Evolutionary conservation across 169 alveolate genomes (phyloP), one percentile per base, ranked within the genome.

Genomic region (Cryptosporidium viatorum): DNA sequence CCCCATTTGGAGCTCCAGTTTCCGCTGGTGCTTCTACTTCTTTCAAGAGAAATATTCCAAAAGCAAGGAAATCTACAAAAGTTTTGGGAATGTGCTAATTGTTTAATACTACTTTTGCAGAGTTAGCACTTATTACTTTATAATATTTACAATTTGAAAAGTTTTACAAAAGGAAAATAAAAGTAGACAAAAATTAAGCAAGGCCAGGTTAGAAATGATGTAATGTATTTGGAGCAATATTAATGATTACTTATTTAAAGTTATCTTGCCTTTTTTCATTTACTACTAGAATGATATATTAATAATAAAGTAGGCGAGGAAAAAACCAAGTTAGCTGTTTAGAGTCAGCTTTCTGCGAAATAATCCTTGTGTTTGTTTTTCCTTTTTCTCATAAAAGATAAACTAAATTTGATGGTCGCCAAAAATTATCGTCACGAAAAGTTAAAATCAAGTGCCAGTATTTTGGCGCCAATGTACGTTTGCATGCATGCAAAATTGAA

Each of bases 21-120:
- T 80, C 89, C 35, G 89, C 89, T 9, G 89, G 89, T 62, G 89
- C 89, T 9, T 80, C 89, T 62, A 80, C 89, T 29, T 59, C 89
- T n/a, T 80, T 80, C 68, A 80, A 80, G 59, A 37, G 89, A 21
- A 80, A 80, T 33, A 80, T 80, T 48, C 75, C 89, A 29, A 80
- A 80, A 23, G 48, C 89, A 21, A 80, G 74, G 37, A 80, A 80
- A 48, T 65, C 89, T 9, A 18, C 89, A 59, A 80, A 65, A 39
- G 89, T 80, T 65, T 60, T 80, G 51, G 89, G 89, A 37, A 80
- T 80, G 89, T 80, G 89, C 62, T 80, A 23, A 45, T n/a, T 23
- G 10, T 23, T 26, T 26, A 23, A n/a, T 26, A 55, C 21, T 21
- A 7, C 48, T 41, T 7, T 6, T n/a, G n/a, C 48, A 41, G 9